Evolutionary conservation across 164 flowering plant species (phyloP), one percentile per base, ranked within the genome.

Genomic region (Tetracentron sinense): DNA sequence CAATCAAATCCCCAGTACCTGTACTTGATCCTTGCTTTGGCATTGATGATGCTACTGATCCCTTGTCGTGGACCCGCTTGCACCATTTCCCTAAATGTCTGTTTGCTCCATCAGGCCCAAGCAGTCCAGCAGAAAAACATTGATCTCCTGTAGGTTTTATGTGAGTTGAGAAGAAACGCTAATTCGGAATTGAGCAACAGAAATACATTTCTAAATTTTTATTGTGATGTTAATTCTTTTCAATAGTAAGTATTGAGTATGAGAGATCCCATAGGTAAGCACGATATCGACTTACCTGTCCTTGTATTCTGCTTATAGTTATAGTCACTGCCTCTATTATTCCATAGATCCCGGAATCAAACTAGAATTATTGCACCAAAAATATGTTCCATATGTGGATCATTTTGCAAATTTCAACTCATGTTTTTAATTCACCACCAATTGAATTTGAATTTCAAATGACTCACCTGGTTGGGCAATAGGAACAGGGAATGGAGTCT

Each of bases 11-110:
- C 30, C 85, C 79, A 44, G 67, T 50, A 21, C 50, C 68, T 57
- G 77, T 7, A 51, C 44, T 64, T 57, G 80, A 66, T 56, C 77
- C 78, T 55, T 77, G 78, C 33, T 44, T 30, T 11, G 67, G 60
- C 6, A 22, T 7, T 26, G 78, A 60, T 19, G 74, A 63, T 58
- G 69, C 31, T 19, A 15, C 22, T 30, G 80, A 38, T 27, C 65
- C 78, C n/a, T 75, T 75, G 26, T n/a, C 62, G 56, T 78, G 85
- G n/a, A 56, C 63, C 28, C 83, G 81, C 72, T 83, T 92, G 85
- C 97, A 88, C 97, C 99, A 95, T 78, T 87, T 95, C 16, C 99
- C 97, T 53, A 88, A 70, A 59, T 83, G 75, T 72, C 84, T 77
- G 46, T 74, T 81, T 52, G 82, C 76, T 61, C 96, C 97, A 70